Percentiles rank a stretch among this genome's conserved stretches.
These are phyloP conservation scores for Boechera retrofracta DNA, from an alignment of 345 rosid species.

Conservation along the genomic window DNA sequence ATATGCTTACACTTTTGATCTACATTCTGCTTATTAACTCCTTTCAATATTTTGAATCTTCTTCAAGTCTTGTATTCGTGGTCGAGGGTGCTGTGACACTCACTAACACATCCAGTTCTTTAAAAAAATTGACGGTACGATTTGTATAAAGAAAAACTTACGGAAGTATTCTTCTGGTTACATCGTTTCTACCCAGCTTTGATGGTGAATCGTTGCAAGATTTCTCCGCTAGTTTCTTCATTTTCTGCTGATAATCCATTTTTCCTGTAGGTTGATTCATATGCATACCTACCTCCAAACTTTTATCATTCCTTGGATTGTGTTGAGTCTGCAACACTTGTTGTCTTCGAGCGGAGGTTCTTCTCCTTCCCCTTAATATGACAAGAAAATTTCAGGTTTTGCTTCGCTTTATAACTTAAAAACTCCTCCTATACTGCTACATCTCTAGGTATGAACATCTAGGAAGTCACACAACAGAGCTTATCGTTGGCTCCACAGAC, in stretches of 20 bases:
- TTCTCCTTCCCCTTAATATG: neutral
- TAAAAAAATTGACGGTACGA: conserved; percentile 60
- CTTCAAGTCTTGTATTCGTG: conserved; percentile 73
- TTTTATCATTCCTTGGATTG: conserved; percentile 63
- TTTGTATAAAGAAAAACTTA: conserved; percentile 16
- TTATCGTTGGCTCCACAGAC: conserved; percentile 73
- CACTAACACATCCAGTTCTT: conserved; percentile 51
- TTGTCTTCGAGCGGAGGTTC: conserved; percentile 75
- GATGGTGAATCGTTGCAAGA: neutral
- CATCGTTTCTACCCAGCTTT: conserved; percentile 4
- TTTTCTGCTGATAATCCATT: conserved; percentile 23
- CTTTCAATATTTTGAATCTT: conserved; percentile 14
- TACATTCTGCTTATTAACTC: conserved; percentile 28
- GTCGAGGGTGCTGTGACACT: conserved; percentile 72
- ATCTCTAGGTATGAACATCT: conserved; percentile 61
- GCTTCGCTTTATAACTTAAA: neutral
- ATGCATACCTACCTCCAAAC: conserved; percentile 84
- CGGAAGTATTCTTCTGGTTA: neutral
- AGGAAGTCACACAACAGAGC: conserved; percentile 62
- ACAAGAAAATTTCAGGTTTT: neutral
- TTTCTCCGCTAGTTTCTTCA: neutral
- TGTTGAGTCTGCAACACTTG: conserved; percentile 67
- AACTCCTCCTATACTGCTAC: conserved; percentile 1
- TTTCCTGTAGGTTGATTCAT: conserved; percentile 76
- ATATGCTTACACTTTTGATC: neutral